Percentiles rank a stretch among this genome's conserved stretches.
Evolutionary conservation across 2,329 filamentous ascomycete species (phyloP).

Genomic region (Cladosporium colombiae): DNA sequence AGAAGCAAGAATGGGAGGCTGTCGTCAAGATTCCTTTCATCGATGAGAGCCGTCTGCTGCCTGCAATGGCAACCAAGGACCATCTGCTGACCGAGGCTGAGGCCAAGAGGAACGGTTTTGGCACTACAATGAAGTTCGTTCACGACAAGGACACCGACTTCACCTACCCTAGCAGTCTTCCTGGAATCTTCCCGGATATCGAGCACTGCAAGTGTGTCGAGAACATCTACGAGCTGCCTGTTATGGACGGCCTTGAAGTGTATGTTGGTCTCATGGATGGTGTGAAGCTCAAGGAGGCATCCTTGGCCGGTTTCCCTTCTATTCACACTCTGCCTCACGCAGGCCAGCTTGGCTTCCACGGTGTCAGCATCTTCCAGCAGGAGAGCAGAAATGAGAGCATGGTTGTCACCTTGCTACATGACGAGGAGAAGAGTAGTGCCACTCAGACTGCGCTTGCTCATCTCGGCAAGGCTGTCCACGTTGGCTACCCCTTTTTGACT

Average conservation of each 20-base stretch:
- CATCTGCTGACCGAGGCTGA: constrained; percentile 75
- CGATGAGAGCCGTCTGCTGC: constrained; percentile 80
- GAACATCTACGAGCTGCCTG: constrained; percentile 93
- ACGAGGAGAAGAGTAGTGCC: constrained; percentile 66
- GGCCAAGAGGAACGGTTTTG: constrained; percentile 82
- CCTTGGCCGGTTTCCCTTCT: constrained; percentile 92
- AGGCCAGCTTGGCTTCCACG: constrained; percentile 80
- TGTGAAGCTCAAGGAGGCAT: constrained; percentile 75
- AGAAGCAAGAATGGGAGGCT: constrained; percentile 99
- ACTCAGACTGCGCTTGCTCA: constrained; percentile 73
- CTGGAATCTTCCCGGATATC: constrained; percentile 88
- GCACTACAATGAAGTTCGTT: constrained; percentile 89
- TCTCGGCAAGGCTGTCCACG: constrained; percentile 81
- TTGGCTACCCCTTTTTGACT: constrained; percentile 93
- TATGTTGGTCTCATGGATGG: constrained; percentile 81
- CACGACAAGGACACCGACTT: constrained; percentile 77
- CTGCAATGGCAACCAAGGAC: constrained; percentile 85
- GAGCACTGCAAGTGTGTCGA: constrained; percentile 85
- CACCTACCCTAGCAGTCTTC: constrained; percentile 81
- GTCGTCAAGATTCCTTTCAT: constrained; percentile 99
- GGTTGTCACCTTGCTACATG: constrained; percentile 79
- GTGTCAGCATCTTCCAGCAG: constrained; percentile 91
- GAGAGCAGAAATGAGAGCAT: constrained; percentile 97
- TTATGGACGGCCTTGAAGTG: constrained; percentile 84
- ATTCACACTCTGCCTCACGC: constrained; percentile 82